A percentile compares a stretch with the other conserved stretches of the same genome.
phyloP scores from a whole-genome alignment of 2,329 filamentous ascomycete species.

The Dactylonectria macrodidyma region DNA sequence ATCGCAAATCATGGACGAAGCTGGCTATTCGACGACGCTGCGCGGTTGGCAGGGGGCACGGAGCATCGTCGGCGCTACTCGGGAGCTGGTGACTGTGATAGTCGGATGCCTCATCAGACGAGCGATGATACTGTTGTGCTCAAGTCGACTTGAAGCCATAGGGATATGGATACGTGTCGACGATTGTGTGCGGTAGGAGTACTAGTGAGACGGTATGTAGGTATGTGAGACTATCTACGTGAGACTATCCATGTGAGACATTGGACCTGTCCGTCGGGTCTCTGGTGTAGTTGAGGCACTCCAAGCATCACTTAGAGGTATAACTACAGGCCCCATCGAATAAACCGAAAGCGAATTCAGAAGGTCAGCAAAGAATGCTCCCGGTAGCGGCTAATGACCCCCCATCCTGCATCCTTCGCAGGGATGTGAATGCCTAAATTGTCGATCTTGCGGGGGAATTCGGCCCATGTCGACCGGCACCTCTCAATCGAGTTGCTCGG shows the following conservation, averaged over 20 bases:
- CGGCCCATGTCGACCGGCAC: background rate
- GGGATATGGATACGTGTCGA: background rate
- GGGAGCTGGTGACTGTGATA: background rate
- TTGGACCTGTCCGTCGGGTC: background rate
- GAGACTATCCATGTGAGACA: background rate
- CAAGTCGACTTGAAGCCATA: background rate
- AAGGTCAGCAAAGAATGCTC: background rate
- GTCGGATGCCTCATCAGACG: slow-evolving; percentile 11
- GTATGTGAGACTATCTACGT: too few species aligned
- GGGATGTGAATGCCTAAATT: slow-evolving; percentile 10
- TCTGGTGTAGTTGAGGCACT: too few species aligned
- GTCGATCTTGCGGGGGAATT: slow-evolving; percentile 34
- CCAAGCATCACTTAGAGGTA: too few species aligned
- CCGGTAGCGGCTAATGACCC: slow-evolving; percentile 21
- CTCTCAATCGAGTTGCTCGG: background rate
- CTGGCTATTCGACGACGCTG: slow-evolving; percentile 9
- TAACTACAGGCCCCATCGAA: background rate
- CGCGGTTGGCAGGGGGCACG: slow-evolving; percentile 19
- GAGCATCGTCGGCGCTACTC: slow-evolving; percentile 37
- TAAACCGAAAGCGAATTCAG: background rate
- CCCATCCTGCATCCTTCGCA: slow-evolving; percentile 7
- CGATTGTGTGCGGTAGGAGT: background rate
- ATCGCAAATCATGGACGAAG: slow-evolving; percentile 20
- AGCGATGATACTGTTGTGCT: background rate
- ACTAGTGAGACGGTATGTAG: background rate